Evolutionary conservation across 352 stramenopile genomes (phyloP), one percentile per base, ranked within the genome.

Genomic region (Pythium dissotocum): DNA sequence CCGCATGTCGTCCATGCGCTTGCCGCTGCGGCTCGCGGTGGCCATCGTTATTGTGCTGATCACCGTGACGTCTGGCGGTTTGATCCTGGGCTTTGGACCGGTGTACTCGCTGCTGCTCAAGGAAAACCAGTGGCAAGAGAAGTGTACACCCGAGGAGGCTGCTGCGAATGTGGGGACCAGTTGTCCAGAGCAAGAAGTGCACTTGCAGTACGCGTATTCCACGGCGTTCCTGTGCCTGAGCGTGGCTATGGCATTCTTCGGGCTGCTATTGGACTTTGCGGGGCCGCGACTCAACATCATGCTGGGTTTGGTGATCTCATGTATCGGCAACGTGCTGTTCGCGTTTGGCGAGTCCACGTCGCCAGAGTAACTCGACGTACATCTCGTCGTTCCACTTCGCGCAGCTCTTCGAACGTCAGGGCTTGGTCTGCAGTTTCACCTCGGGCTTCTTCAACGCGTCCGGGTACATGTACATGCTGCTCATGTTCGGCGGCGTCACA

Each of bases 401-500:
- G 14, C 82, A 92, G 59, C 60, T 94, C 4, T 92, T 85, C 59
- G 73, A 85, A 48, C 73, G 76, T 4, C 82, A 91, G 71, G 85
- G 82, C 0, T 65, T 90, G 13, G 74, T 91, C 48, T 94, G 83
- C 65, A 92, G 83, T 42, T 81, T 76, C 26, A 72, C 91, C 16
- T 92, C 83, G 6, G 90, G 85, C 18, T 66, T 94, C 40, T 94
- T 94, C 61, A 94, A 94, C 56, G 84, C 78, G 12, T 94, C 83
- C 2, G 83, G 59, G 49, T 94, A 92, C 61, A 63, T 92, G 16
- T 94, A 90, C 65, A 92, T 94, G 83, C 63, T 89, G 26, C 82
- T 94, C 38, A 73, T 85, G 56, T 21, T 86, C 40, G 64, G 69
- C 6, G 75, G 71, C 7, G 59, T 90, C 53, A 86, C 74, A 9